Percentiles rank a stretch among this genome's conserved stretches.
These are phyloP conservation scores for Colletotrichum gloeosporioides DNA, from an alignment of 2,329 filamentous ascomycete genomes.

Conservation along the genomic window DNA sequence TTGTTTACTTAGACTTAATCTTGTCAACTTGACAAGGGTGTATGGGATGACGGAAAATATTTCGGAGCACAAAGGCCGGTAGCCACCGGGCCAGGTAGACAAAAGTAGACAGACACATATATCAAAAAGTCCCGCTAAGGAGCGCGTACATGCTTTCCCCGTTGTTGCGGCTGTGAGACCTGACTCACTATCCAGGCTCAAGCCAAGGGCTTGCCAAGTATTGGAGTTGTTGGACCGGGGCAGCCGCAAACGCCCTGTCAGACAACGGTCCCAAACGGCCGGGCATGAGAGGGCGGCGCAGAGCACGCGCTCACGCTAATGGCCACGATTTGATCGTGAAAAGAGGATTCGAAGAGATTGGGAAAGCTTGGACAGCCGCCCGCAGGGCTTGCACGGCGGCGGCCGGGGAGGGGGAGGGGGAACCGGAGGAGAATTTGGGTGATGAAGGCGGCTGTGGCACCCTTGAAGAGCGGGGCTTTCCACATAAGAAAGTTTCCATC, in stretches of 20 bases:
- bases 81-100: neutral
- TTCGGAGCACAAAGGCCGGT: neutral
- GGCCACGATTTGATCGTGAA: neutral
- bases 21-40: neutral
- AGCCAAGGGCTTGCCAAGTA: neutral
- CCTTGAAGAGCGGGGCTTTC: neutral
- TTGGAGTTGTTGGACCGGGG: neutral
- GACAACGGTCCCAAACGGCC: conserved; percentile 3
- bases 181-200: conserved; percentile 8
- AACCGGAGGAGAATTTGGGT: neutral
- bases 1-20: neutral
- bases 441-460: neutral
- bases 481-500: neutral
- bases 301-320: neutral
- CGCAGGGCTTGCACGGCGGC: neutral
- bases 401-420: neutral
- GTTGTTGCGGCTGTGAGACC: neutral
- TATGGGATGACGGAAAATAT: neutral
- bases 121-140: neutral
- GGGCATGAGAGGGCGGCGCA: neutral
- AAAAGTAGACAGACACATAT: neutral
- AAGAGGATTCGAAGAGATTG: neutral
- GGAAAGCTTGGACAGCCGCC: neutral
- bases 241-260: conserved; percentile 3
- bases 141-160: neutral